Base-by-base conservation (phyloP, 345 rosid species). In the Anacardium occidentale region DNA sequence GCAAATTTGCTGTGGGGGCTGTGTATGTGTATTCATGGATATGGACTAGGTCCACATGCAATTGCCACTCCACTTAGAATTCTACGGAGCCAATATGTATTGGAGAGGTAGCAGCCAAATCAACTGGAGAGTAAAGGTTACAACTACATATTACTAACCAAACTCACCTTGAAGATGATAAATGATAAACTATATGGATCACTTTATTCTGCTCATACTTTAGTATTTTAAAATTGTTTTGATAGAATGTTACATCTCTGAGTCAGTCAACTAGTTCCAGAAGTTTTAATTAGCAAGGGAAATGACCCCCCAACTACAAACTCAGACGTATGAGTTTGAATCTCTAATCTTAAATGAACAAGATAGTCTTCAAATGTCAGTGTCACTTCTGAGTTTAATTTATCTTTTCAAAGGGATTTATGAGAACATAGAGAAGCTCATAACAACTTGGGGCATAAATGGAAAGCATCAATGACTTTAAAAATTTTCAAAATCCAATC, bases 241-340 rank as follows among this genome's bases (percentile, higher is more conserved):
- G 64, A 56, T 5, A 63, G 22, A 42, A 63, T 40, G 66, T 44
- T 21, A 22, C 22, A 14, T 21, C 12, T 10, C 40, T 8, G 9
- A 22, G 24, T 68, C 62, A 22, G 24, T 68, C 62, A 68, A 68
- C 17, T 40, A 22, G 37, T 37, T 68, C 72, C 3, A 1, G 10
- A 37, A 68, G 32, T 20, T 14, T 21, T 1, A 13, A 54, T n/a
- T 54, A 54, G 72, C 24, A 14, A 4, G 51, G 40, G 37, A 32
- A 51, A 7, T 58, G 7, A 56, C 24, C 25, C 42, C 24, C 42
- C 8, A 52, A 63, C 32, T 11, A 32, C 50, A 52, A 32, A 21
- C 1, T 5, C 14, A 34, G 7, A 17, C 53, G 7, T 5, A 66
- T 50, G 52, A 55, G 34, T 10, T 58, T 20, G 7, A 7, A 13